These are phyloP conservation scores for Hemisphaericaspora lyxosophila DNA, from an alignment of 1,139 yeast species.

Conservation along the genomic window DNA sequence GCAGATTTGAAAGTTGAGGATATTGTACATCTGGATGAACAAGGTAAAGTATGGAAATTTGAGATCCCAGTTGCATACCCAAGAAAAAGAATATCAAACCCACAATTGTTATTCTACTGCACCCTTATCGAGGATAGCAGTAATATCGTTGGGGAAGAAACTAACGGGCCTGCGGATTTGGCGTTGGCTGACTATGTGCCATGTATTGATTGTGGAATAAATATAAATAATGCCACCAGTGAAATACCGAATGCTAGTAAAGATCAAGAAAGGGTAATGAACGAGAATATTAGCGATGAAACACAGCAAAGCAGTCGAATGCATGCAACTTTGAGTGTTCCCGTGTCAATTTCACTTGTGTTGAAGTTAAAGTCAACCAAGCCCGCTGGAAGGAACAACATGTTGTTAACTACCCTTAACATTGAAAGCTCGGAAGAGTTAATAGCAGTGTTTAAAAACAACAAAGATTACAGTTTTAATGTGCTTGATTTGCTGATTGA, in stretches of 20 bases:
- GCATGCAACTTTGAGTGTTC: slow-evolving; percentile 15
- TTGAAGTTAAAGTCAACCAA: slow-evolving; percentile 57
- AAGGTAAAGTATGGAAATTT: slow-evolving; percentile 32
- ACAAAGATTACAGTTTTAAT: slow-evolving; percentile 27
- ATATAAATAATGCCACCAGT: background rate
- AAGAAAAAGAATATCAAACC: slow-evolving; percentile 30
- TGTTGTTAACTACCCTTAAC: slow-evolving; percentile 54
- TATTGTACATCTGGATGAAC: slow-evolving; percentile 8
- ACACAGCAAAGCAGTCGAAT: background rate
- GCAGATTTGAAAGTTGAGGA: slow-evolving; percentile 16
- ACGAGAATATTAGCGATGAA: background rate
- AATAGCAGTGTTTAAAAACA: slow-evolving; percentile 19
- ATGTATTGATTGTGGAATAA: background rate
- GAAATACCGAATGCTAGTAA: background rate
- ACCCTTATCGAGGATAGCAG: slow-evolving; percentile 16
- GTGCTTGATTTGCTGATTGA: slow-evolving; percentile 45
- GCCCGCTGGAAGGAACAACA: slow-evolving; percentile 55
- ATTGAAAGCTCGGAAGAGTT: slow-evolving; percentile 53
- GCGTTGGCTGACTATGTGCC: slow-evolving; percentile 2
- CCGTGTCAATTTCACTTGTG: slow-evolving; percentile 32
- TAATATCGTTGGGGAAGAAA: background rate
- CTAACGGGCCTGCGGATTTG: background rate
- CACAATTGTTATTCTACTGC: slow-evolving; percentile 29
- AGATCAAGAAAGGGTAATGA: slow-evolving; percentile 3
- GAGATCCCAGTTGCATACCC: slow-evolving; percentile 39